Percentiles rank a stretch among this genome's conserved stretches.
phyloP scores from a whole-genome alignment of 371 early-diverging fungal species.

The Quaeritorhiza haematococci region DNA sequence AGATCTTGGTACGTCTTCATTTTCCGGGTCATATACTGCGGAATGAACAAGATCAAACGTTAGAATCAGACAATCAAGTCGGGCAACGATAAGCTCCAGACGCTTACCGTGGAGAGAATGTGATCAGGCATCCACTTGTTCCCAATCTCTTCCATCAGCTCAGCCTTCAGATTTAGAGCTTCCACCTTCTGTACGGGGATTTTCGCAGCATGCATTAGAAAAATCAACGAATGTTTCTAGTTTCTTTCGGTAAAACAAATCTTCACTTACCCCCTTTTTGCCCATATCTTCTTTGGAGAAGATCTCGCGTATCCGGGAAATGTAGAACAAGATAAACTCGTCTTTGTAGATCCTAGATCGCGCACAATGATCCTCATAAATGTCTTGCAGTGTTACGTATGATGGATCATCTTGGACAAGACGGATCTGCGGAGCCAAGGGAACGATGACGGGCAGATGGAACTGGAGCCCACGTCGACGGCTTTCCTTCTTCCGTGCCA shows the following conservation, averaged over 20 bases:
- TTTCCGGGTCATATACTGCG: conserved; percentile 57
- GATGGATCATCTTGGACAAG: conserved; percentile 87
- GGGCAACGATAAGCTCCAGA: neutral
- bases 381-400: conserved; percentile 78
- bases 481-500: conserved; percentile 72
- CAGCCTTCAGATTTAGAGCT: conserved; percentile 68
- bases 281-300: conserved; percentile 26
- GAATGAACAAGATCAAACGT: neutral
- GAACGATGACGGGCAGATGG: conserved; percentile 86
- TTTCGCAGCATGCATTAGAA: neutral
- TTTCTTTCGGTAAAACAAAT: no score
- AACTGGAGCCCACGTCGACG: conserved; percentile 78
- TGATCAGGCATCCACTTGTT: conserved; percentile 72
- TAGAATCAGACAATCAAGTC: neutral
- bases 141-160: conserved; percentile 74
- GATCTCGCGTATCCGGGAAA: conserved; percentile 36
- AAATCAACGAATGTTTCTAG: neutral
- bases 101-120: conserved; percentile 63
- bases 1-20: conserved; percentile 78
- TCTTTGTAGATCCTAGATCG: conserved; percentile 65
- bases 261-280: conserved; percentile 23
- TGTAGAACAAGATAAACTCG: conserved; percentile 71
- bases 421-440: conserved; percentile 88
- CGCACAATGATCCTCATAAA: conserved; percentile 80
- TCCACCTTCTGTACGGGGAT: conserved; percentile 50